Evolutionary conservation across 441 rosid genomes (phyloP), one percentile per base, ranked within the genome.

Genomic region (Gossypium trilobum): DNA sequence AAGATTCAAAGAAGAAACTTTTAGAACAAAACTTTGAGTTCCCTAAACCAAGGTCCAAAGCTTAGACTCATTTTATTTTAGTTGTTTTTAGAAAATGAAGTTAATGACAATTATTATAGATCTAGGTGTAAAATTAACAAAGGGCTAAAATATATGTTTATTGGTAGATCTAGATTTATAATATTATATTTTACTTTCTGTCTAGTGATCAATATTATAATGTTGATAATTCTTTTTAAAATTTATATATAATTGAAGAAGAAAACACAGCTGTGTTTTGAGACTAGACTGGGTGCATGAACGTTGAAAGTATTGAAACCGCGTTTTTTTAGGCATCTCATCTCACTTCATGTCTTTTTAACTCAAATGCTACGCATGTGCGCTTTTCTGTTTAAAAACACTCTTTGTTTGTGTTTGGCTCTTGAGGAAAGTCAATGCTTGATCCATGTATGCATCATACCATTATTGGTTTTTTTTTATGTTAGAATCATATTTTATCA

Each of bases 91-190:
- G 8, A 14, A 6, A 68, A 62, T 66, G 63, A 39, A 42, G n/a
- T 73, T 33, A 60, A 65, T 29, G 5, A 70, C 54, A 81, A 80
- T 78, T 78, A 79, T 78, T 78, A 68, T 73, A 85, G 85, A 87
- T 84, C 84, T 85, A 75, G 79, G 13, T 69, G 73, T 71, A 73
- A 73, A 79, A 80, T 60, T 55, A 75, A 55, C 75, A 74, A 68
- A 56, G 67, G 67, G 7, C 64, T 68, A 68, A 76, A 78, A 83
- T 81, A 81, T 81, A 78, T 63, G 75, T 48, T 77, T 70, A 4
- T 23, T 39, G 70, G 83, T 79, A 77, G 90, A 88, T 89, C 88
- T 86, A 80, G 80, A 79, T 60, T 68, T 68, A 59, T 59, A 6
- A 14, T 44, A 50, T 50, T 59, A 19, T 31, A n/a, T 58, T 78